Conservation (phyloP, 1,284 basidiomycete species). For the Leccinum subrobustum region DNA sequence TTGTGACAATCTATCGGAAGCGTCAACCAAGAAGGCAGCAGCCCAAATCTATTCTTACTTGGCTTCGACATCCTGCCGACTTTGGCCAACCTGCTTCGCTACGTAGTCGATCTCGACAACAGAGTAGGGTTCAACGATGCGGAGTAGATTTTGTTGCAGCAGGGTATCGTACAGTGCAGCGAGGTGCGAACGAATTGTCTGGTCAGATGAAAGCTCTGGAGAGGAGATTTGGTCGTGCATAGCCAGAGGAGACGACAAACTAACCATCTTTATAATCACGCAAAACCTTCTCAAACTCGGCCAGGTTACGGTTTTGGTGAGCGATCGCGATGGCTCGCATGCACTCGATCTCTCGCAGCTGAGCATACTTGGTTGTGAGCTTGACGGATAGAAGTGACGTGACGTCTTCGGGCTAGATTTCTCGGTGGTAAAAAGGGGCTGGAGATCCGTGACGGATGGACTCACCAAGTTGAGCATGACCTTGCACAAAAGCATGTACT, state of each 20-base stretch:
- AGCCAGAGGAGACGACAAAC: conserved; percentile 16
- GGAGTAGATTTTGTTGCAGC: conserved; percentile 90
- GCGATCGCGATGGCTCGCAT: conserved; percentile 95
- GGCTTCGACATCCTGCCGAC: conserved; percentile 87
- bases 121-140: conserved; percentile 95
- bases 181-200: conserved; percentile 92
- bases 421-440: background rate
- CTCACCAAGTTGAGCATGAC: conserved; percentile 94
- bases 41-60: conserved; percentile 59
- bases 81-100: conserved; percentile 87
- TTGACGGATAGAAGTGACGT: conserved; percentile 85
- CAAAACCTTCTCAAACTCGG: conserved; percentile 87
- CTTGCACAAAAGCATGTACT: conserved; percentile 98
- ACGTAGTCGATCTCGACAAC: conserved; percentile 90
- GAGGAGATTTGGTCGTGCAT: background rate
- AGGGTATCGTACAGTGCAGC: conserved; percentile 93
- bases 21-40: conserved; percentile 3
- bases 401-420: conserved; percentile 87
- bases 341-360: conserved; percentile 83
- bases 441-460: background rate
- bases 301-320: conserved; percentile 88
- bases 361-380: conserved; percentile 83
- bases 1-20: conserved; percentile 72
- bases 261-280: conserved; percentile 85
- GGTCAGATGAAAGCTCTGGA: conserved; percentile 90